Evolutionary conservation across 371 early-diverging fungal species (phyloP), one percentile per base, ranked within the genome.

Genomic region (Nematocida ironsii): DNA sequence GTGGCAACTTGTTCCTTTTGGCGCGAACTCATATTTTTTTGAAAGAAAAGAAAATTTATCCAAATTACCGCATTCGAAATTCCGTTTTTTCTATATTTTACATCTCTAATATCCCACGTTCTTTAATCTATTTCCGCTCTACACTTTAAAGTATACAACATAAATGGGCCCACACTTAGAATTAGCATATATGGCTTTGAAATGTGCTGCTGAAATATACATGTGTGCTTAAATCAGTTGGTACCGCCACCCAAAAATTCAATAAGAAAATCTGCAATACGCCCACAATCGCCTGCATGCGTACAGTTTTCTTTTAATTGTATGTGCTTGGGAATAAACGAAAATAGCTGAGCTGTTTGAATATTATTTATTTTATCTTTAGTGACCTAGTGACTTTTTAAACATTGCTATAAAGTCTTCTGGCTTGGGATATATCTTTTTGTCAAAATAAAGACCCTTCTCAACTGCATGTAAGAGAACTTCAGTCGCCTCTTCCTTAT

Each of bases 31-130:
- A 64, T 64, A 42, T 16, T 64, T 64, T 64, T 64, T 64, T 20
- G 64, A 64, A 64, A 64, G 64, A 64, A 64, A 64, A 64, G 64
- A 64, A 64, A 64, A 20, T 64, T 64, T 44, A 64, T 50, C 52
- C 52, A 9, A 50, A 13, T 50, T 50, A 18, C 33, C 33, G 33
- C 33, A 33, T 33, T 33, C 33, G 33, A 33, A 33, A 33, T 33
- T 33, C 33, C 33, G 33, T 33, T 33, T 33, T 33, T 33, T 33
- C 33, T 33, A 33, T 33, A 33, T 33, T 33, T 33, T 33, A 33
- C 33, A 33, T 33, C 33, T 33, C 33, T 33, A 33, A 33, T 33
- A 33, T 2, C 2, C 33, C 33, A 33, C 2, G 33, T 33, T 33
- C 33, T 33, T 33, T 33, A 33, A 33, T 33, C 33, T 33, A 33